Conservation (phyloP, 2,329 filamentous ascomycete genomes). For the Macrophomina phaseolina region DNA sequence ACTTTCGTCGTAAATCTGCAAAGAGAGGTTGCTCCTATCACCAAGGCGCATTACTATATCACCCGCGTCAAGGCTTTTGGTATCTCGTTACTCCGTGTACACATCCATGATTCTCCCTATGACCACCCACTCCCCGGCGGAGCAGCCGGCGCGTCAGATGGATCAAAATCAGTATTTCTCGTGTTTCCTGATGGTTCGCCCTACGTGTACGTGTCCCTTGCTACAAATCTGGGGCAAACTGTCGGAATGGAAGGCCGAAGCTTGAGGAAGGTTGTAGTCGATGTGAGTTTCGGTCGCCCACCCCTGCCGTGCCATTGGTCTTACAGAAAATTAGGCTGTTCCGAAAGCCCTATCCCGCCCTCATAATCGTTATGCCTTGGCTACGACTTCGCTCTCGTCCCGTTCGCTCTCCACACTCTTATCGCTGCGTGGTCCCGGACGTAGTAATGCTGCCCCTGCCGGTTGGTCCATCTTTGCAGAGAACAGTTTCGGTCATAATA, state of each 20-base stretch:
- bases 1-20: conserved; percentile 81
- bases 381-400: conserved; percentile 70
- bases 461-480: conserved; percentile 82
- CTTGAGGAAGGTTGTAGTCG: conserved; percentile 72
- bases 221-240: conserved; percentile 45
- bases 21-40: conserved; percentile 73
- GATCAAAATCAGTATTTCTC: conserved; percentile 75
- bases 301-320: background rate
- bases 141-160: conserved; percentile 51
- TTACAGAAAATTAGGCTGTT: conserved; percentile 60
- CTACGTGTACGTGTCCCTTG: conserved; percentile 69
- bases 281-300: conserved; percentile 41
- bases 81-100: conserved; percentile 76
- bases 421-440: conserved; percentile 70
- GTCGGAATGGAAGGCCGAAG: conserved; percentile 53
- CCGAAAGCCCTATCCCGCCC: conserved; percentile 82
- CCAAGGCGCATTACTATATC: conserved; percentile 84
- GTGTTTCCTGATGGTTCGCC: conserved; percentile 83
- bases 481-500: conserved; percentile 59
- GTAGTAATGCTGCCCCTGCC: conserved; percentile 74
- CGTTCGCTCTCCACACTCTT: conserved; percentile 74
- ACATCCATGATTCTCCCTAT: conserved; percentile 82
- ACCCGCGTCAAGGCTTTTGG: conserved; percentile 73
- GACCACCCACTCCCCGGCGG: conserved; percentile 32
- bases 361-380: conserved; percentile 72